A percentile compares a stretch with the other conserved stretches of the same genome.
phyloP scores from a whole-genome alignment of 2,329 filamentous ascomycete species.

The Penicillium sp. region DNA sequence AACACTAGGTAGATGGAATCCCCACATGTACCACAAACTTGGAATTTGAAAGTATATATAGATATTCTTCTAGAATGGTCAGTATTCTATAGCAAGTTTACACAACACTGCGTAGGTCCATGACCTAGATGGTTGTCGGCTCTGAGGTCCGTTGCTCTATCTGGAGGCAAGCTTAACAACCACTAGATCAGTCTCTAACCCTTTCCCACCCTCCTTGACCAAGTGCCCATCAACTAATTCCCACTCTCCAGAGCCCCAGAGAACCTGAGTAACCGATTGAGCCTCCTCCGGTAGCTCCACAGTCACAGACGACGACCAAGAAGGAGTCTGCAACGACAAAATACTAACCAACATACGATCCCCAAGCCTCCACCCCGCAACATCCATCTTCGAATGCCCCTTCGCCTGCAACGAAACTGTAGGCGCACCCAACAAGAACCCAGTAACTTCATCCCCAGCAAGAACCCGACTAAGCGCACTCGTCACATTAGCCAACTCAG shows the following conservation, averaged over 20 bases:
- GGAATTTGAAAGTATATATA: no score
- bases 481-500: constrained; percentile 36
- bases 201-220: constrained; percentile 8
- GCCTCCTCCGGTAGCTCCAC: constrained; percentile 10
- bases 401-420: constrained; percentile 25
- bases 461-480: constrained; percentile 43
- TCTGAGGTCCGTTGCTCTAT: neutral
- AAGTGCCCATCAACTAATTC: constrained; percentile 1
- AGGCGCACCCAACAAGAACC: constrained; percentile 40
- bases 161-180: constrained; percentile 8
- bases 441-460: constrained; percentile 30
- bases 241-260: constrained; percentile 12
- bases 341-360: constrained; percentile 41
- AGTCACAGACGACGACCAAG: constrained; percentile 6
- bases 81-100: no score
- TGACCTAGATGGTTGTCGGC: no score
- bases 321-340: constrained; percentile 36
- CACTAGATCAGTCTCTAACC: constrained; percentile 13
- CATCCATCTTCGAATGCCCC: constrained; percentile 38
- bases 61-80: no score
- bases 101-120: neutral
- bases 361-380: constrained; percentile 42
- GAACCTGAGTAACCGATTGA: constrained; percentile 3
- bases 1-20: no score
- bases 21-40: no score